phyloP scores from a whole-genome alignment of 768 basidiomycete species.

The Amanita fuliginea region DNA sequence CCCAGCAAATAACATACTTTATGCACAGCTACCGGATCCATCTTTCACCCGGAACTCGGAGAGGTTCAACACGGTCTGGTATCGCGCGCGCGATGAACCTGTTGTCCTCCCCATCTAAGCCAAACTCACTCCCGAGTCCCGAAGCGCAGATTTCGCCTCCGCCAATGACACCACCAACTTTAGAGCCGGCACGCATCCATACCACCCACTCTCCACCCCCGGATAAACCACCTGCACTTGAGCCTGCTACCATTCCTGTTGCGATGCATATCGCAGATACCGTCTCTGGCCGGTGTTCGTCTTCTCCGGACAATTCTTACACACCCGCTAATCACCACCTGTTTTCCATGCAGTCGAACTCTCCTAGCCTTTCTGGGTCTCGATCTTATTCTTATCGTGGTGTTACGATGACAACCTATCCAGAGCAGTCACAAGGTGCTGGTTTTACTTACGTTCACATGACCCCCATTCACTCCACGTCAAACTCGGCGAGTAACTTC shows the following conservation, averaged over 20 bases:
- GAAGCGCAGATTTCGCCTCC: constrained; percentile 18
- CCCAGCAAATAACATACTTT: background rate
- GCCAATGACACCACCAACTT: constrained; percentile 29
- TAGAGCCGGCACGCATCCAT: constrained; percentile 32
- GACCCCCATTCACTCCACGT: constrained; percentile 18
- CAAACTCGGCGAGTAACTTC: constrained; percentile 14
- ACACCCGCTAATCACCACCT: constrained; percentile 20
- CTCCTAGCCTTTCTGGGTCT: constrained; percentile 8
- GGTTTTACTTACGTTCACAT: constrained; percentile 28
- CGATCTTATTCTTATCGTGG: constrained; percentile 26
- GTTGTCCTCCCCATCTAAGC: too few species aligned
- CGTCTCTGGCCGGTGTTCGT: constrained; percentile 31
- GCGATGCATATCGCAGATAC: constrained; percentile 21
- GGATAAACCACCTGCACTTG: constrained; percentile 44
- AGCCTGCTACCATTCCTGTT: constrained; percentile 38
- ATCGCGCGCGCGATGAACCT: constrained; percentile 31
- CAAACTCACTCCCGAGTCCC: constrained; percentile 17
- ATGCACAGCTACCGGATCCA: constrained; percentile 69
- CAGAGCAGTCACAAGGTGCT: constrained; percentile 27
- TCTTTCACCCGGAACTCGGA: constrained; percentile 66
- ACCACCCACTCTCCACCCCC: constrained; percentile 31
- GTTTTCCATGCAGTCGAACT: constrained; percentile 15
- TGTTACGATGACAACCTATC: constrained; percentile 32
- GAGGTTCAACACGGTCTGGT: constrained; percentile 52
- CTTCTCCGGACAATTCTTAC: constrained; percentile 33